Evolutionary conservation across 2,329 filamentous ascomycete genomes (phyloP).

Genomic region (Botryosphaeria agaves): DNA sequence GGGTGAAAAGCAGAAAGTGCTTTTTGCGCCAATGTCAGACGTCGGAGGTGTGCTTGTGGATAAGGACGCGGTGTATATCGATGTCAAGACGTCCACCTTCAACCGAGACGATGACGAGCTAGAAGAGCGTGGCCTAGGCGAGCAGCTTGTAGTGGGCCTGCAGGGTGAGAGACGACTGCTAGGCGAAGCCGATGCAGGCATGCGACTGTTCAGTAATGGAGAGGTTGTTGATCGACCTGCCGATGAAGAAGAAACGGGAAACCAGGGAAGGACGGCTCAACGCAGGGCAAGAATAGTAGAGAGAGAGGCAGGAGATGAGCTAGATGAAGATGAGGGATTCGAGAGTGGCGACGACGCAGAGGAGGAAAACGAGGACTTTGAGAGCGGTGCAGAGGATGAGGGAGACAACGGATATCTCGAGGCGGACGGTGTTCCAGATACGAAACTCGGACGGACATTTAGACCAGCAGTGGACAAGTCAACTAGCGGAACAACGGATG

Average conservation of each 20-base stretch:
- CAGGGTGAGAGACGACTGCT: conserved; percentile 70
- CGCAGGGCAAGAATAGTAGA: conserved; percentile 31
- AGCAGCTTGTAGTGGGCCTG: conserved; percentile 82
- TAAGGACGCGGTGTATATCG: conserved; percentile 89
- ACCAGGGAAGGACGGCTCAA: conserved; percentile 36
- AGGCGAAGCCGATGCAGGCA: conserved; percentile 64
- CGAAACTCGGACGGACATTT: conserved; percentile 35
- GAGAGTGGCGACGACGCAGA: conserved; percentile 36
- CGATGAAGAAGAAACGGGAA: conserved; percentile 35
- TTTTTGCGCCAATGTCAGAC: conserved; percentile 97
- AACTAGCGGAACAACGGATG: conserved; percentile 17
- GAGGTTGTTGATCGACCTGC: conserved; percentile 42
- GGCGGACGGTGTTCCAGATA: conserved; percentile 16
- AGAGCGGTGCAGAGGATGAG: conserved; percentile 30
- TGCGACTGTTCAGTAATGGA: conserved; percentile 73
- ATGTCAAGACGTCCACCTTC: conserved; percentile 57
- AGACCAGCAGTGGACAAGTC: conserved; percentile 33
- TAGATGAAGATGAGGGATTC: conserved; percentile 31
- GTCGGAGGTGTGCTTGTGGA: conserved; percentile 92
- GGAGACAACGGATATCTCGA: conserved; percentile 32
- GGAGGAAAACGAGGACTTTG: conserved; percentile 21
- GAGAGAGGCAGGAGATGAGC: conserved; percentile 31
- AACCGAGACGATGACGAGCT: conserved; percentile 40
- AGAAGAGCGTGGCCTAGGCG: conserved; percentile 73
- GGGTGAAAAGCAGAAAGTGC: conserved; percentile 90